A percentile compares a stretch with the other conserved stretches of the same genome.
Evolutionary conservation across 208 protist genomes (phyloP).

Genomic region (Trypanosoma theileri): DNA sequence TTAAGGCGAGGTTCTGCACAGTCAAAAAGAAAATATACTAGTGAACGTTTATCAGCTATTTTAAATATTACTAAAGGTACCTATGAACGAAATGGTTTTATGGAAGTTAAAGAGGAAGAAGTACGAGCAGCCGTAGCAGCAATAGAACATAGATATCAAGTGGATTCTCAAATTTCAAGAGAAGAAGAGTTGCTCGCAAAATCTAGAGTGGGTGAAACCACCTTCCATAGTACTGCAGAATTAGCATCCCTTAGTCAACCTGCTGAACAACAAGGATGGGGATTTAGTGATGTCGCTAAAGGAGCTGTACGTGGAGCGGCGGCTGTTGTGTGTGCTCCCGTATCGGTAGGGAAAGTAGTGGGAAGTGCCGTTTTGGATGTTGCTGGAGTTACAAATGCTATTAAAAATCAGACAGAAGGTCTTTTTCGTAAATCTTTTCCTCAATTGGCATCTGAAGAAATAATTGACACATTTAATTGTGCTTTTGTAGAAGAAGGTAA

Average conservation of each 20-base stretch:
- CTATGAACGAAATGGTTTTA: conserved; percentile 49
- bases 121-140: conserved; percentile 16
- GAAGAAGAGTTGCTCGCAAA: conserved; percentile 21
- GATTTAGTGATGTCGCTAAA: conserved; percentile 52
- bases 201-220: conserved; percentile 8
- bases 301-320: conserved; percentile 65
- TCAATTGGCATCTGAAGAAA: conserved; percentile 44
- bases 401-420: conserved; percentile 62
- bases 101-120: conserved; percentile 49
- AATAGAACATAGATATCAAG: conserved; percentile 1
- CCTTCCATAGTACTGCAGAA: conserved; percentile 70
- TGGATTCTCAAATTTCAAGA: not conserved
- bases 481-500: conserved; percentile 43
- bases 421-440: conserved; percentile 66
- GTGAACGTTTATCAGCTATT: conserved; percentile 43
- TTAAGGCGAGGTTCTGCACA: conserved; percentile 2
- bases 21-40: conserved; percentile 10
- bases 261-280: conserved; percentile 16
- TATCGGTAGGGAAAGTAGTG: conserved; percentile 63
- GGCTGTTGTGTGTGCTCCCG: conserved; percentile 64
- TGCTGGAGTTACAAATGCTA: conserved; percentile 59
- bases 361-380: conserved; percentile 66
- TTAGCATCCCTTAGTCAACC: conserved; percentile 65
- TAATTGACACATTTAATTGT: conserved; percentile 66
- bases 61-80: conserved; percentile 54